Evolutionary conservation across 129 eudicot genomes (phyloP).

Genomic region (Dittrichia graveolens): DNA sequence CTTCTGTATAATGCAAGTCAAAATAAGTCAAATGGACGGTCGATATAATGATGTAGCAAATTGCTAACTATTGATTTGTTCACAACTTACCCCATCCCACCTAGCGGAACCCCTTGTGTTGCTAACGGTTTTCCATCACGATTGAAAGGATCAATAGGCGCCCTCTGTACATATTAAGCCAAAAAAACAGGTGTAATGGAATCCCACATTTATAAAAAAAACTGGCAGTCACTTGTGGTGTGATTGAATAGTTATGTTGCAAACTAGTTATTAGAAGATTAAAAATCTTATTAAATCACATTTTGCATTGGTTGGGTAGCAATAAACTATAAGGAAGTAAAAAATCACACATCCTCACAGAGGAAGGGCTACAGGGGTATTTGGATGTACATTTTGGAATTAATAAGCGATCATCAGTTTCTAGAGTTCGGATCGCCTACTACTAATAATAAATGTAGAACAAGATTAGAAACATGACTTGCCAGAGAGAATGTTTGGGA

Average conservation of each 20-base stretch:
- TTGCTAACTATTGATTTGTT: neutral
- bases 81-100: slow-evolving; percentile 87
- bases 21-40: slow-evolving; percentile 19
- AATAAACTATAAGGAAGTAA: neutral
- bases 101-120: slow-evolving; percentile 82
- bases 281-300: neutral
- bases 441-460: neutral
- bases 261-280: neutral
- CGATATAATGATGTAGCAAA: neutral
- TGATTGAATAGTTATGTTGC: neutral
- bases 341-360: neutral
- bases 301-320: neutral
- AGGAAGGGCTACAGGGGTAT: neutral
- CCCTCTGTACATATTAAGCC: slow-evolving; percentile 55
- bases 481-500: neutral
- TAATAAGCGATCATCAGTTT: neutral
- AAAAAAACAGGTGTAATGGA: neutral
- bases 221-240: neutral
- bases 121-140: slow-evolving; percentile 80
- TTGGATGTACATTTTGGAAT: neutral
- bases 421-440: neutral
- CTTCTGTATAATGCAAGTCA: slow-evolving; percentile 50
- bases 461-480: neutral
- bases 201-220: slow-evolving; percentile 9
- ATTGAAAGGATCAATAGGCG: slow-evolving; percentile 95